These are phyloP conservation scores for Piedraia hortae DNA, from an alignment of 2,329 filamentous ascomycete species.

Conservation along the genomic window DNA sequence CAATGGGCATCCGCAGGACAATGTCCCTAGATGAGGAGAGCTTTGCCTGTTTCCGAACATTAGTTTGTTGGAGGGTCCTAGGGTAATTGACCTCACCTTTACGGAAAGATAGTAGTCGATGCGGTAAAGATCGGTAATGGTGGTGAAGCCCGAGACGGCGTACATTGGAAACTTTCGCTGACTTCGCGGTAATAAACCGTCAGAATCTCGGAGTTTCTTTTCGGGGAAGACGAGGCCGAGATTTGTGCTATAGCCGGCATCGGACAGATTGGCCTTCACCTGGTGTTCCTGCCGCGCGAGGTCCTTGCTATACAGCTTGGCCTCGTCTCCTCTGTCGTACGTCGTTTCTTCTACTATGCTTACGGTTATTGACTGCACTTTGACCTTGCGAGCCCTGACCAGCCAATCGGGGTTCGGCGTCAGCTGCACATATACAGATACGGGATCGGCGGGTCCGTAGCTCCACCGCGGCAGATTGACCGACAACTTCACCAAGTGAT, in stretches of 20 bases:
- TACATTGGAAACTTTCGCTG: slow-evolving; percentile 77
- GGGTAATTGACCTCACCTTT: slow-evolving; percentile 54
- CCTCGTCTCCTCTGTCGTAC: slow-evolving; percentile 93
- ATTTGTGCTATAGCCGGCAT: slow-evolving; percentile 79
- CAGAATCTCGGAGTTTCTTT: slow-evolving; percentile 61
- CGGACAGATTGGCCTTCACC: slow-evolving; percentile 63
- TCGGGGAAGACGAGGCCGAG: slow-evolving; percentile 73
- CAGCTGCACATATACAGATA: slow-evolving; percentile 85
- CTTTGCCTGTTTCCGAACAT: slow-evolving; percentile 34
- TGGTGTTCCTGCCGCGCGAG: slow-evolving; percentile 59
- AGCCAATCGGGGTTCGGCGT: slow-evolving; percentile 81
- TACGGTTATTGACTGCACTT: slow-evolving; percentile 80
- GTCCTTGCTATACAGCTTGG: slow-evolving; percentile 66
- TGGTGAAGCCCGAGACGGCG: slow-evolving; percentile 72
- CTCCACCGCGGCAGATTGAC: slow-evolving; percentile 89
- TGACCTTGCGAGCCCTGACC: slow-evolving; percentile 69
- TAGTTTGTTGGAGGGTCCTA: slow-evolving; percentile 1
- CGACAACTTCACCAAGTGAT: slow-evolving; percentile 73
- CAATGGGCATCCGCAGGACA: slow-evolving; percentile 64
- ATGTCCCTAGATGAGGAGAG: slow-evolving; percentile 75
- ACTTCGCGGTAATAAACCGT: slow-evolving; percentile 63
- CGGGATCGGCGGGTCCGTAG: slow-evolving; percentile 81
- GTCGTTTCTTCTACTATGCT: slow-evolving; percentile 92
- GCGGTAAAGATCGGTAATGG: slow-evolving; percentile 80
- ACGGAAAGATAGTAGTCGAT: slow-evolving; percentile 92